These are phyloP conservation scores for Scedosporium aurantiacum DNA, from an alignment of 2,329 filamentous ascomycete genomes.

Conservation along the genomic window DNA sequence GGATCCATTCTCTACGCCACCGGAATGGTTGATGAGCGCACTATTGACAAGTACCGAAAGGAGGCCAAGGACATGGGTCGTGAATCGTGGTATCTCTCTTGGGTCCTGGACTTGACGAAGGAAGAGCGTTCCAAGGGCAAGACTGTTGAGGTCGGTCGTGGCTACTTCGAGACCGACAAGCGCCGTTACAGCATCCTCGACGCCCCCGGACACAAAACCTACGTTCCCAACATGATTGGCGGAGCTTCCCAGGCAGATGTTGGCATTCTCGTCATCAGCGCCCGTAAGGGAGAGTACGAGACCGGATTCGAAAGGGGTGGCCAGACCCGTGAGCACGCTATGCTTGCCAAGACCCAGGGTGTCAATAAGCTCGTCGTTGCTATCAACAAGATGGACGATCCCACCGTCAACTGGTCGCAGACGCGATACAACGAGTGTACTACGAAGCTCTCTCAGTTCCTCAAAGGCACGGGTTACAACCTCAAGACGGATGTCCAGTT, in stretches of 20 bases:
- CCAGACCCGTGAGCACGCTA: slow-evolving; percentile 93
- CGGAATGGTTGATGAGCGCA: slow-evolving; percentile 98
- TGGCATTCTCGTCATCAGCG: slow-evolving; percentile 89
- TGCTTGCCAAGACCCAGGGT: slow-evolving; percentile 95
- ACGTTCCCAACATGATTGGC: slow-evolving; percentile 96
- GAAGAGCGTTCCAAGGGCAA: slow-evolving; percentile 95
- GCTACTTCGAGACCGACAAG: slow-evolving; percentile 95
- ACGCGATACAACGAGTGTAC: slow-evolving; percentile 89
- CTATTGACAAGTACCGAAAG: slow-evolving; percentile 94
- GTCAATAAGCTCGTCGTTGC: slow-evolving; percentile 92
- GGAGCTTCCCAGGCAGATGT: slow-evolving; percentile 89
- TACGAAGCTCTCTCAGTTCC: slow-evolving; percentile 73
- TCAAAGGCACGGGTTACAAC: slow-evolving; percentile 91
- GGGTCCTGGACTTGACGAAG: slow-evolving; percentile 94
- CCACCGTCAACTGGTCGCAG: slow-evolving; percentile 91
- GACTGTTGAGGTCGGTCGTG: slow-evolving; percentile 92
- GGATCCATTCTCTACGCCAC: slow-evolving; percentile 87
- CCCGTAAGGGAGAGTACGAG: slow-evolving; percentile 96
- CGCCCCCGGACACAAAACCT: slow-evolving; percentile 95
- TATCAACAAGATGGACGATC: slow-evolving; percentile 99
- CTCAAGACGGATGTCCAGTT: slow-evolving; percentile 86
- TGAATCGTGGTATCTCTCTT: slow-evolving; percentile 98
- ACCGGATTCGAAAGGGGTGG: slow-evolving; percentile 95
- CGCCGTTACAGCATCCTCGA: slow-evolving; percentile 93
- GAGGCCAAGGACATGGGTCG: slow-evolving; percentile 93